Base-by-base conservation (phyloP, 306 rosid genomes). In the Fragaria vesca region DNA sequence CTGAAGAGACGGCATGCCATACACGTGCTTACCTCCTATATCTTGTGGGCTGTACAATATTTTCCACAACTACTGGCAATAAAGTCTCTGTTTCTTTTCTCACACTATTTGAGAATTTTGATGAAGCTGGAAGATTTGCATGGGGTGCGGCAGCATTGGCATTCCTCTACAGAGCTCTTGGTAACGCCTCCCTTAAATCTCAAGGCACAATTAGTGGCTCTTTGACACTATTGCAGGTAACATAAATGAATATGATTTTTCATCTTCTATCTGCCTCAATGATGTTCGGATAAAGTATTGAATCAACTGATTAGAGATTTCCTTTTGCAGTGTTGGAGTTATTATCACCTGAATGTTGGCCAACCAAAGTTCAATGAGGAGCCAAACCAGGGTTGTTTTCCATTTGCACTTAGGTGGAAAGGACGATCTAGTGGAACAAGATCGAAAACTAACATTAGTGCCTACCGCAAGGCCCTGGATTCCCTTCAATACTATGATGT, bases 121-220 rank as follows among this genome's bases (percentile, higher is more conserved):
- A 91, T 11, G 86, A 80, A 78, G 90, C 98, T 10, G 91, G 97
- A 58, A 87, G 84, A 74, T 87, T 78, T 80, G 97, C 98, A 10
- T 93, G 98, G 97, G 98, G 98, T 63, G 98, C 98, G 52, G 97
- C 93, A 71, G 97, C 97, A 62, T 78, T 93, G 86, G 93, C 98
- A 51, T 94, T 94, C 89, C 86, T 94, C 52, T 94, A 94, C 34
- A 87, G 98, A 76, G 91, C 97, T 70, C 93, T 93, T 42, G 96
- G 96, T 72, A 93, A 93, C 60, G 97, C 96, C 50, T 91, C 96
- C 51, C 94, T 91, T 26, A 93, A 89, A 81, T 88, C 94, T 75
- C 97, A 91, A 78, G 89, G 97, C 84, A 93, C 96, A 18, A 84
- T 93, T 10, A 93, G 96, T 78, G 97, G 96, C 80, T 91, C 94